These are phyloP conservation scores for Hygrophorus pudorinus DNA, from an alignment of 768 basidiomycete genomes.

Conservation along the genomic window DNA sequence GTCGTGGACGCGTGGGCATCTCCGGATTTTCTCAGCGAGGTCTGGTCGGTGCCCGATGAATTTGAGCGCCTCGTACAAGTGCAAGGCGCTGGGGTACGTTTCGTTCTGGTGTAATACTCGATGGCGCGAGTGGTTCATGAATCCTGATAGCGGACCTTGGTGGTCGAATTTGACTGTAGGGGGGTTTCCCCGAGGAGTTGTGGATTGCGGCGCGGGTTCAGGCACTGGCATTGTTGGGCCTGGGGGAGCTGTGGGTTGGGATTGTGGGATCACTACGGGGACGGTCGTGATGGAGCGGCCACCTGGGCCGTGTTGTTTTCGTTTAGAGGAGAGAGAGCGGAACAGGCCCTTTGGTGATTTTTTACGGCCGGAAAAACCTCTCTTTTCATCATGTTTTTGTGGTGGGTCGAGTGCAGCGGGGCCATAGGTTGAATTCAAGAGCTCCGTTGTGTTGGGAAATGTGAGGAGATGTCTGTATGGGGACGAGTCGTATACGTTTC, in stretches of 20 bases:
- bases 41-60: constrained; percentile 43
- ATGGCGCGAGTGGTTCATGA: constrained; percentile 62
- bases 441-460: constrained; percentile 36
- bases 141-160: constrained; percentile 28
- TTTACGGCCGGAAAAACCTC: constrained; percentile 18
- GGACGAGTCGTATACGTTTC: constrained; percentile 45
- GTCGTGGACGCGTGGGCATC: constrained; percentile 21
- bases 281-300: background rate
- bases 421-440: constrained; percentile 23
- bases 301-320: constrained; percentile 10
- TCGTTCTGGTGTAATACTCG: constrained; percentile 44
- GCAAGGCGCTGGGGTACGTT: constrained; percentile 59
- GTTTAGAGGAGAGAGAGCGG: constrained; percentile 29
- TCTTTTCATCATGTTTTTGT: constrained; percentile 5
- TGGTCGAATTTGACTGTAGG: constrained; percentile 35
- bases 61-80: constrained; percentile 70
- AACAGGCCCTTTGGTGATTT: constrained; percentile 34
- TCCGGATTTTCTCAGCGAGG: constrained; percentile 47
- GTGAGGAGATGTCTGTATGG: constrained; percentile 48
- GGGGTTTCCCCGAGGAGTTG: background rate
- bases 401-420: constrained; percentile 7
- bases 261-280: constrained; percentile 6
- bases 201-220: background rate
- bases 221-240: constrained; percentile 12
- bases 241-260: constrained; percentile 3